Percentiles rank a stretch among this genome's conserved stretches.
These are phyloP conservation scores for Cucumis cinereus DNA, from an alignment of 306 rosid genomes.

Conservation along the genomic window DNA sequence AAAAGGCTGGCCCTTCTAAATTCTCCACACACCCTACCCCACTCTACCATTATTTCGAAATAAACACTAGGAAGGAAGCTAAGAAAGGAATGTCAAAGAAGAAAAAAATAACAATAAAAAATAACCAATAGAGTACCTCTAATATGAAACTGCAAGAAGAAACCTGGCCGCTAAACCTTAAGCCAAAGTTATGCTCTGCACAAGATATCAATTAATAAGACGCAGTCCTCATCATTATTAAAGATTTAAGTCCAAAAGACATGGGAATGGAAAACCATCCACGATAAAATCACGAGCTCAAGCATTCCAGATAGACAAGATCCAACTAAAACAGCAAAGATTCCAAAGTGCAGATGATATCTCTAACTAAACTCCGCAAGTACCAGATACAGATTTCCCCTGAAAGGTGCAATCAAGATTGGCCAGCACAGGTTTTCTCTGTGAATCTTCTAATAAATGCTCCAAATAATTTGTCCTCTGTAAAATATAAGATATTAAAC, in stretches of 20 bases:
- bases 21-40: not conserved
- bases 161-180: conserved; percentile 22
- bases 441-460: conserved; percentile 31
- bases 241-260: not conserved
- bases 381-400: conserved; percentile 39
- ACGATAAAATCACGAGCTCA: not conserved
- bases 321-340: not conserved
- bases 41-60: not conserved
- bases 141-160: conserved; percentile 39
- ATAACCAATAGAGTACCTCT: conserved; percentile 36
- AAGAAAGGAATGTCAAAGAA: not conserved
- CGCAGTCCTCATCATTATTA: not conserved
- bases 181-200: conserved; percentile 27
- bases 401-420: conserved; percentile 16
- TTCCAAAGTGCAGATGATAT: not conserved
- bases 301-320: not conserved
- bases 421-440: conserved; percentile 20
- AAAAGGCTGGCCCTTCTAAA: not conserved
- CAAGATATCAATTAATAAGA: not conserved
- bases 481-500: not conserved
- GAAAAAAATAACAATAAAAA: not conserved
- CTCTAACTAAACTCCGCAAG: conserved; percentile 3
- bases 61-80: not conserved
- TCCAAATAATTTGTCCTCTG: conserved; percentile 58
- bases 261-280: not conserved